A percentile compares a stretch with the other conserved stretches of the same genome.
Conservation (phyloP, 2,329 filamentous ascomycete genomes). For the Ophiostoma angusticollis region DNA sequence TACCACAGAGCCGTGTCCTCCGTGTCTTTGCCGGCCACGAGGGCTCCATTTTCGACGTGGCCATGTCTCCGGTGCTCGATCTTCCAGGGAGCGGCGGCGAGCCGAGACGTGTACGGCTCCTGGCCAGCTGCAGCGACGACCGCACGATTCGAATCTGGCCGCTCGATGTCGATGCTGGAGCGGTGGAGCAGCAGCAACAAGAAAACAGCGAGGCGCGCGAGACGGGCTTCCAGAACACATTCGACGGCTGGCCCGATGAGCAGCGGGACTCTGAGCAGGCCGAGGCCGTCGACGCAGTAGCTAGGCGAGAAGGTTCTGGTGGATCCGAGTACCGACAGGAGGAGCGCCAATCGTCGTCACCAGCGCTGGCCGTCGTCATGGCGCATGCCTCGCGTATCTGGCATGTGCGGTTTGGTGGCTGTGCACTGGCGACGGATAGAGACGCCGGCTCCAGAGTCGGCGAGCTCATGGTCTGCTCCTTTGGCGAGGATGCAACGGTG, state of each 20-base stretch:
- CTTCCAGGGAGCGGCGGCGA: slow-evolving; percentile 2
- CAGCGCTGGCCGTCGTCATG: slow-evolving; percentile 59
- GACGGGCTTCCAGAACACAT: slow-evolving; percentile 42
- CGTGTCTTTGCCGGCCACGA: slow-evolving; percentile 59
- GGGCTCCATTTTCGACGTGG: slow-evolving; percentile 84
- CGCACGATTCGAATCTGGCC: slow-evolving; percentile 75
- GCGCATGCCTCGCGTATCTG: slow-evolving; percentile 85
- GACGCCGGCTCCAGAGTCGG: neutral
- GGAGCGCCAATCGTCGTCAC: slow-evolving; percentile 19
- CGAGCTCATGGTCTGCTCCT: slow-evolving; percentile 46
- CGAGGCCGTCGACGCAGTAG: no score
- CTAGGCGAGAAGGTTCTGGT: no score
- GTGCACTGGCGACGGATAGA: neutral
- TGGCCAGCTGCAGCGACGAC: slow-evolving; percentile 92
- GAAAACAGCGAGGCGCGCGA: slow-evolving; percentile 30
- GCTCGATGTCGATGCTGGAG: slow-evolving; percentile 13
- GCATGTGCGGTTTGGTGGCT: slow-evolving; percentile 53
- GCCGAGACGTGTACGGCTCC: slow-evolving; percentile 28
- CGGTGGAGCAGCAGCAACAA: no score
- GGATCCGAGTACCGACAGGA: no score
- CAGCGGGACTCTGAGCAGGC: no score
- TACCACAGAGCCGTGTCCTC: no score
- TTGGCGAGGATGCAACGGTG: slow-evolving; percentile 72
- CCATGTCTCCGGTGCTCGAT: slow-evolving; percentile 50
- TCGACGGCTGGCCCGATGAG: slow-evolving; percentile 14